Conservation (phyloP, 2,329 filamentous ascomycete species). For the Pseudogymnoascus sp. region DNA sequence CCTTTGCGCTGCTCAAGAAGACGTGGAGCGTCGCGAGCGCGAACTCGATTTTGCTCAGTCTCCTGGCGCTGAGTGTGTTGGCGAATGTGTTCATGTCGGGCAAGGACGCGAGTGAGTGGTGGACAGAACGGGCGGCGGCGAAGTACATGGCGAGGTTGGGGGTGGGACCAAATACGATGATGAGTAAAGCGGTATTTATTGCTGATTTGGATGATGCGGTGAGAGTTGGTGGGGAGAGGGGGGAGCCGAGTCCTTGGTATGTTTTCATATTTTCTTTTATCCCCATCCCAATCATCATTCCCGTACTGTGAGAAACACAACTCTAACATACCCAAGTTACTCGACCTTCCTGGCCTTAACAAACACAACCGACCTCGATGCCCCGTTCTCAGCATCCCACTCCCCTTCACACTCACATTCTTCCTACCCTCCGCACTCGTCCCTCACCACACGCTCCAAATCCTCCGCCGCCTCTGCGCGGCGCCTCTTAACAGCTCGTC, state of each 20-base stretch:
- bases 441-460: constrained; percentile 35
- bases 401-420: constrained; percentile 30
- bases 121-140: constrained; percentile 70
- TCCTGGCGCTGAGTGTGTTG: constrained; percentile 60
- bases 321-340: constrained; percentile 21
- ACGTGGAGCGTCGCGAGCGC: constrained; percentile 61
- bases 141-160: constrained; percentile 77
- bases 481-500: constrained; percentile 69
- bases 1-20: constrained; percentile 56
- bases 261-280: neutral
- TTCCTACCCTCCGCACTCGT: constrained; percentile 43
- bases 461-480: constrained; percentile 44
- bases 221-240: neutral
- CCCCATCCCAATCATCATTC: too few relatives aligned
- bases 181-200: constrained; percentile 81
- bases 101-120: constrained; percentile 69
- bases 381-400: constrained; percentile 45
- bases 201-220: constrained; percentile 48
- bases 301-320: too few relatives aligned
- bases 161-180: constrained; percentile 66
- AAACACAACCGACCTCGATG: constrained; percentile 49
- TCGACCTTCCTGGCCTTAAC: constrained; percentile 52
- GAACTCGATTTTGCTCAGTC: constrained; percentile 62
- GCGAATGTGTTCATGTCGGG: constrained; percentile 70
- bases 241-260: neutral